phyloP scores from a whole-genome alignment of 176 grass and related monocot species.

The Lolium rigidum region DNA sequence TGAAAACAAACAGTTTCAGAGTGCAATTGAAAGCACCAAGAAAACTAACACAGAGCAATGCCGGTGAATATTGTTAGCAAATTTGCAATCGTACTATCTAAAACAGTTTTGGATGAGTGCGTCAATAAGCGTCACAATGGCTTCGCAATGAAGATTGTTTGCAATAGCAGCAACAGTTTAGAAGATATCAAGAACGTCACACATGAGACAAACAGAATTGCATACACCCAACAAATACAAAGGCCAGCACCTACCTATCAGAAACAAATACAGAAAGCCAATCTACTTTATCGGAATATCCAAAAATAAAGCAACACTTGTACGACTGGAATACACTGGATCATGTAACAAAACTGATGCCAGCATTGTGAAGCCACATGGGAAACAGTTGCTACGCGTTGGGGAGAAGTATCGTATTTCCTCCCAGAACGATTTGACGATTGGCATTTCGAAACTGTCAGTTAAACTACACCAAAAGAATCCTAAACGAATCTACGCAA shows the following conservation, averaged over 20 bases:
- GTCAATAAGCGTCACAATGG: neutral
- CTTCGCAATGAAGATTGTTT: slow-evolving; percentile 1
- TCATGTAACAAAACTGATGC: neutral
- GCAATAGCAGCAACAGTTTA: neutral
- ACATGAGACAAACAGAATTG: neutral
- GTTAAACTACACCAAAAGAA: neutral
- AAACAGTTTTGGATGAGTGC: neutral
- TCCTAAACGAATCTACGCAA: neutral
- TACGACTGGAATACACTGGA: neutral
- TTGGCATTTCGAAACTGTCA: neutral
- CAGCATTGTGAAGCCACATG: neutral
- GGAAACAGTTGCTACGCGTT: neutral
- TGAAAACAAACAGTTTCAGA: neutral
- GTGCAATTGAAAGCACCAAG: neutral
- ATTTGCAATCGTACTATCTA: too few relatives aligned
- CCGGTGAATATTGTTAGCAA: neutral
- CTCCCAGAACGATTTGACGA: neutral
- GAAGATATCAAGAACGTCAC: neutral
- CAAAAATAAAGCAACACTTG: neutral
- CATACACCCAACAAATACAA: neutral
- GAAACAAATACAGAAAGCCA: neutral
- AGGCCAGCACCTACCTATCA: neutral
- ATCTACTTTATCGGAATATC: neutral
- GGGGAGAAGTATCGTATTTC: neutral
- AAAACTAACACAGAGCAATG: neutral